Base-by-base conservation (phyloP, 805 yeast species). In the Candida coquimbonensis region DNA sequence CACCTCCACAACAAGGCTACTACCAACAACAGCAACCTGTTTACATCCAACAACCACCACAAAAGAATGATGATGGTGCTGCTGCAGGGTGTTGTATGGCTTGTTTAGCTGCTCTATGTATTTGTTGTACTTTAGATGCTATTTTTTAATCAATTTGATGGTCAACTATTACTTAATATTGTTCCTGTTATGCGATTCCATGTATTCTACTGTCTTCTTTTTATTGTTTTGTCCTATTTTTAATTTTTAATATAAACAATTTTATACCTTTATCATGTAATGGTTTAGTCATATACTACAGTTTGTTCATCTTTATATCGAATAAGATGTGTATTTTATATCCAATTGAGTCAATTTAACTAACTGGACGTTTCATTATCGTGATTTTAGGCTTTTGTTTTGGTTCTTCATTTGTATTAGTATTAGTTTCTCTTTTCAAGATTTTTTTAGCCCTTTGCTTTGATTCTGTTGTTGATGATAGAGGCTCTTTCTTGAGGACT, bases 111-210 rank as follows among this genome's bases (percentile, higher is more conserved):
- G 79, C 76, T 24, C 46, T 75, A 59, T 77, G 81, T 70, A 50
- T 76, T 48, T 77, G 82, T 57, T 75, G 78, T 58, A 72, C 81
- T 25, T 53, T 77, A 48, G 80, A 76, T 54, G 71, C 77, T 45
- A 43, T 77, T 16, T 72, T 75, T 51, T 76, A 62, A 58, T 27
- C 19, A 17, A 3, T 17, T 17, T 26, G 31, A 5, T 29, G 40
- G 16, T 16, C 8, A 16, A 34, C 9, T 34, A 5, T 6, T 11
- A 7, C 3, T n/a, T 9, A 5, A 9, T 34, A 1, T n/a, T 36
- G 35, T 25, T n/a, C 24, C 24, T 21, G 24, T 6, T 21, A 21
- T 21, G 24, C 24, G 5, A 21, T 21, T 21, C 24, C 24, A 21
- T 38, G 14, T 34, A 24, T 33, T 33, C 45, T 16, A 11, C 16